A percentile compares a stretch with the other conserved stretches of the same genome.
phyloP scores from a whole-genome alignment of 208 protist species.

The Angomonas ambiguus region DNA sequence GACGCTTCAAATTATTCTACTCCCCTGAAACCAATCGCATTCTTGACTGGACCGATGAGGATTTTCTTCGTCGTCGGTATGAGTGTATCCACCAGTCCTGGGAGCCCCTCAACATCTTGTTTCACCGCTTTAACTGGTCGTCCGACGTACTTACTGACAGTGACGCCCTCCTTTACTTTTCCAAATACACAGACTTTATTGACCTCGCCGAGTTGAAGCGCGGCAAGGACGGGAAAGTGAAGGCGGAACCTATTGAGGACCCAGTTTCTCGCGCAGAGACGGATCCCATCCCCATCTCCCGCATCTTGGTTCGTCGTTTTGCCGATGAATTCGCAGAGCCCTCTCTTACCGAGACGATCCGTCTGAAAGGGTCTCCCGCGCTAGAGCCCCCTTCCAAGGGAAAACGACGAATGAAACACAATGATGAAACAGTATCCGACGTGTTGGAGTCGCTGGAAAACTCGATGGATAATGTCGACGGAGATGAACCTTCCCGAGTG shows the following conservation, averaged over 20 bases:
- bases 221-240: constrained; percentile 30
- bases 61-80: constrained; percentile 88
- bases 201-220: constrained; percentile 76
- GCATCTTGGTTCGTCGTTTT: constrained; percentile 73
- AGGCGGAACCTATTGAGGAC: constrained; percentile 61
- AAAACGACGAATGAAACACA: constrained; percentile 19
- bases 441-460: constrained; percentile 53
- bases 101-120: constrained; percentile 82
- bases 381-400: constrained; percentile 40
- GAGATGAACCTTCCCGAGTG: constrained; percentile 52
- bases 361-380: constrained; percentile 75
- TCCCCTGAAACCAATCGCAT: constrained; percentile 74
- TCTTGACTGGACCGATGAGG: constrained; percentile 85
- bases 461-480: constrained; percentile 56
- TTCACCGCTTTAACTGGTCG: constrained; percentile 76
- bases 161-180: constrained; percentile 82
- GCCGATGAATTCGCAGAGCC: constrained; percentile 57
- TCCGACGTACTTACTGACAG: constrained; percentile 61
- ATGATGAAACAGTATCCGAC: constrained; percentile 25
- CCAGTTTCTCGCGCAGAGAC: constrained; percentile 41
- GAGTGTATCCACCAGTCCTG: constrained; percentile 89
- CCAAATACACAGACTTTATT: constrained; percentile 67
- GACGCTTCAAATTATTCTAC: constrained; percentile 68
- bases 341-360: constrained; percentile 85
- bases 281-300: constrained; percentile 43